Evolutionary conservation across 148 eudicot genomes (phyloP).

Genomic region (Dianthus caryophyllus): DNA sequence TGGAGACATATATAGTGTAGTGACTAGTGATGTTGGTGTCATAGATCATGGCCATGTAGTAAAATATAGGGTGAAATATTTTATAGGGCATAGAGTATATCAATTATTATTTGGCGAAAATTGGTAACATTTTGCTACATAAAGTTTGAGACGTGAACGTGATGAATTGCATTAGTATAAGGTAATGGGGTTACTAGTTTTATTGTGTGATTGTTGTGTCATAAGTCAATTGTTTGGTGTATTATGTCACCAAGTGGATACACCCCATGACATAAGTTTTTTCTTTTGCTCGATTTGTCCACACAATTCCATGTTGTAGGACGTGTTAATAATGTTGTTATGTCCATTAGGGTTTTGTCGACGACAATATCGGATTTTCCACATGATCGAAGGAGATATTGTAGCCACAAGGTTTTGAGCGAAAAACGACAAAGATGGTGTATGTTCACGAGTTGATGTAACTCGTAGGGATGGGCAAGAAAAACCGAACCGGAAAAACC

Average conservation of each 20-base stretch:
- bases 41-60: too few species aligned
- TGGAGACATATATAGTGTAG: too few species aligned
- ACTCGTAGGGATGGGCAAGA: too few species aligned
- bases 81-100: not conserved
- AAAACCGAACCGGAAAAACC: too few species aligned
- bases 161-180: not conserved
- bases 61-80: not conserved
- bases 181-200: not conserved
- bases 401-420: too few species aligned
- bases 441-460: too few species aligned
- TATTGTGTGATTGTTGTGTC: not conserved
- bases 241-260: not conserved
- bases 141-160: not conserved
- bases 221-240: not conserved
- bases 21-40: too few species aligned
- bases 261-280: not conserved
- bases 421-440: too few species aligned
- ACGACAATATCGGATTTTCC: too few species aligned
- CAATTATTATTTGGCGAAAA: not conserved
- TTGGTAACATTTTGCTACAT: not conserved
- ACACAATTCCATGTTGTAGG: not conserved
- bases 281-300: not conserved
- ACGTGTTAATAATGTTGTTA: too few species aligned
- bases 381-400: too few species aligned
- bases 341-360: too few species aligned